These are phyloP conservation scores for Botrytis galanthina DNA, from an alignment of 2,329 filamentous ascomycete species.

Conservation along the genomic window DNA sequence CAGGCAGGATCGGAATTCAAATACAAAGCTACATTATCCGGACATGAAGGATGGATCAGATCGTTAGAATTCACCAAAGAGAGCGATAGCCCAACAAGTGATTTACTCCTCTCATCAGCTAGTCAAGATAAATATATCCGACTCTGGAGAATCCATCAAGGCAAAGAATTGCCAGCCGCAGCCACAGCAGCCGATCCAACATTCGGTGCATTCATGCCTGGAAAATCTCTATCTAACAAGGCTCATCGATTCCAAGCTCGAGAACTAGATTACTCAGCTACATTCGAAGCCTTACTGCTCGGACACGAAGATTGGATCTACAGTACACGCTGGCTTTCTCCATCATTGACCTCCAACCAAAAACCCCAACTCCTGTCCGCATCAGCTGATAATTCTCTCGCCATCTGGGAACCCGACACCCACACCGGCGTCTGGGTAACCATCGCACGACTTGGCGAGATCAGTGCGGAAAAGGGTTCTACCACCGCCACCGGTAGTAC, in stretches of 20 bases:
- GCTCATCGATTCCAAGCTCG: conserved; percentile 69
- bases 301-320: conserved; percentile 99
- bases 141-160: conserved; percentile 81
- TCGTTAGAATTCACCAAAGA: conserved; percentile 77
- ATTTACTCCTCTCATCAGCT: conserved; percentile 83
- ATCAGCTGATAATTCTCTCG: conserved; percentile 91
- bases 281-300: conserved; percentile 88
- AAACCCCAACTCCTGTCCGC: conserved; percentile 77
- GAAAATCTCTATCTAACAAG: conserved; percentile 83
- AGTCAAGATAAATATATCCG: conserved; percentile 98
- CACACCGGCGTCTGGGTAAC: conserved; percentile 90
- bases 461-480: conserved; percentile 90
- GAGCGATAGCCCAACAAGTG: conserved; percentile 51
- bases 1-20: conserved; percentile 53
- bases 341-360: conserved; percentile 30
- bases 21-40: conserved; percentile 73
- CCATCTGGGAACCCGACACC: conserved; percentile 86
- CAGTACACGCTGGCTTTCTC: conserved; percentile 55
- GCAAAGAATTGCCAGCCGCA: conserved; percentile 59
- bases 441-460: conserved; percentile 80
- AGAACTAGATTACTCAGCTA: conserved; percentile 68
- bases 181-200: conserved; percentile 56
- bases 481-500: conserved; percentile 95
- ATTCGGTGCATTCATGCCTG: conserved; percentile 57
- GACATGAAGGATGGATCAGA: conserved; percentile 93